These are phyloP conservation scores for Nepenthes gracilis DNA, from an alignment of 148 eudicot genomes.

Conservation along the genomic window DNA sequence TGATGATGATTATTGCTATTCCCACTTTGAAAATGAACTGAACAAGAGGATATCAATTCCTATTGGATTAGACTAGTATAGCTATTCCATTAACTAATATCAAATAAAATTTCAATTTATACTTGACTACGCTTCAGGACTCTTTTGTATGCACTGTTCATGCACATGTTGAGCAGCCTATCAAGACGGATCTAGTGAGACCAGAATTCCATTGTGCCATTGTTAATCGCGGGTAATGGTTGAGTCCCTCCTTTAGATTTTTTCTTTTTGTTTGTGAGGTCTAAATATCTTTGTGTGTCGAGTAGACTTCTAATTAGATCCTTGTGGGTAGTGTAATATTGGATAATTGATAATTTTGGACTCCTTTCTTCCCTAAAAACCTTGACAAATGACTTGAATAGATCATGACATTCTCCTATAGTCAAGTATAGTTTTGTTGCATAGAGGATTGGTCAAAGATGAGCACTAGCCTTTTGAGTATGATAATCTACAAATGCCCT, in stretches of 20 bases:
- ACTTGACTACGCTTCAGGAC: not conserved
- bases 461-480: conserved; percentile 89
- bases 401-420: not conserved
- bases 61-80: no score
- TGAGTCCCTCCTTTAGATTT: conserved; percentile 4
- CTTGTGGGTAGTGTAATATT: not conserved
- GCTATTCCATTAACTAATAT: no score
- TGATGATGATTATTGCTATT: no score
- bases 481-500: conserved; percentile 93
- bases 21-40: no score
- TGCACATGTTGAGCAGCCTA: conserved; percentile 49
- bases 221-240: conserved; percentile 59
- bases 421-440: conserved; percentile 60
- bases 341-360: no score
- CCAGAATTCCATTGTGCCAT: conserved; percentile 77
- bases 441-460: conserved; percentile 89
- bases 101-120: conserved; percentile 6
- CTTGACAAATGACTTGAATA: not conserved
- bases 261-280: conserved; percentile 3
- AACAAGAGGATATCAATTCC: no score
- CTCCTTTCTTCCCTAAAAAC: not conserved
- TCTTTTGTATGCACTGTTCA: conserved; percentile 39
- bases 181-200: conserved; percentile 60
- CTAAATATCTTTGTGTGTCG: no score
- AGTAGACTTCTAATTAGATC: no score